Evolutionary conservation across 139 green algal species (phyloP), one percentile per base, ranked within the genome.

Genomic region (Volvox africanus): DNA sequence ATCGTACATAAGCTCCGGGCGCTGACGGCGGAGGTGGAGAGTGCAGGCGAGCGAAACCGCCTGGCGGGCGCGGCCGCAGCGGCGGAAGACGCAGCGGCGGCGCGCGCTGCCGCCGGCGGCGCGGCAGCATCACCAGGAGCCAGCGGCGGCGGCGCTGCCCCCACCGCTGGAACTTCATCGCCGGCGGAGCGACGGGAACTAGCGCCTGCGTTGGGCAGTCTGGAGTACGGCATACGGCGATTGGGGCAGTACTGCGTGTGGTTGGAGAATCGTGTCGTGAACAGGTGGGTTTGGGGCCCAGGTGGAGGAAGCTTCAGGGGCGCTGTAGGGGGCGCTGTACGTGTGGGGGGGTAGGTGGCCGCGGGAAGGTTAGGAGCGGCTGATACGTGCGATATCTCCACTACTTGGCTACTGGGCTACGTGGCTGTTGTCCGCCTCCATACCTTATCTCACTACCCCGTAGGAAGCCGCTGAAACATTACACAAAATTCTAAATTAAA

Each of bases 241-340:
- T 75, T 91, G 61, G 87, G 14, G 13, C 24, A 32, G 33, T 91
- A 91, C 35, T 86, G 87, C 87, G 33, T 67, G 1, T 91, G 87
- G 87, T 35, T 91, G 87, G 87, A 91, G 76, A 50, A 26, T 24
- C 61, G 87, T 13, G 87, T 91, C 24, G 76, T 91, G 11, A 22
- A 19, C 30, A 78, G 86, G 86, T 90, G 86, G 0, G 71, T 17
- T 55, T 44, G 26, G 21, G 28, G 44, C 44, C 3, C 32, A 77
- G 30, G 81, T 32, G 30, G 81, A 1, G 50, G 81, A 17, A 21
- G 30, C 20, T 21, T 20, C 32, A 30, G 37, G 50, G 26, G 24
- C 1, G 50, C 9, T 73, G 65, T 3, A 12, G 5, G 11, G 65
- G 11, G 65, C 6, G 17, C 17, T 83, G 78, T 82, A 20, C 14